Base-by-base conservation (phyloP, 257 asterid species). In the Marsdenia floribunda region DNA sequence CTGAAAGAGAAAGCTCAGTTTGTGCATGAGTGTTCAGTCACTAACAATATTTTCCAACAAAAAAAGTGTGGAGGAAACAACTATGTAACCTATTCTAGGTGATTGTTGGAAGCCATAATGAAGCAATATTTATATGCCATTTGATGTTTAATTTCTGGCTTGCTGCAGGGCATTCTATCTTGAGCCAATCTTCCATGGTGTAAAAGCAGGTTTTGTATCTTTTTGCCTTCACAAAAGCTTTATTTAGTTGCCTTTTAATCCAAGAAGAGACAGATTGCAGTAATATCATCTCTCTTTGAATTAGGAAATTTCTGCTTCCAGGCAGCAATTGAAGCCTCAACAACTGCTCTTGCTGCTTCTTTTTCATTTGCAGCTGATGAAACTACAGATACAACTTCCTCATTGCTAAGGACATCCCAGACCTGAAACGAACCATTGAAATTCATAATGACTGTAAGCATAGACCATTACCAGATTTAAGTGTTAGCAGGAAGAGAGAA, bases 391-490 rank as follows among this genome's bases (percentile, higher is more conserved):
- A 79, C 42, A 10, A 90, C 97, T 77, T 87, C 63, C 19, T 91
- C 88, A 29, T 93, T 93, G 50, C 83, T 87, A 24, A 93, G 70
- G 76, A 91, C 97, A 76, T 93, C 97, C 97, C 97, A 93, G 66
- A 93, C 96, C 98, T 93, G 77, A 40, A 73, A 53, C 5, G 29
- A 67, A 47, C 46, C 60, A 7, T 49, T 5, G 4, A 44, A 29
- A 13, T 24, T 33, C 26, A 29, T 5, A 24, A 57, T 21, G 33
- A 1, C 42, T 16, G 1, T 16, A 47, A 35, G 9, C 33, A 0
- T 54, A 42, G 33, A 21, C 0, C 16, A 14, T 18, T 49, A 49
- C 54, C 54, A 53, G 24, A 0, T 44, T 44, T 14, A 6, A 10
- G 29, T 19, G 3, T 6, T 53, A 60, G 50, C 57, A 24, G 22